These are phyloP conservation scores for Phytophthora sp. DNA, from an alignment of 352 stramenopile genomes.

Conservation along the genomic window DNA sequence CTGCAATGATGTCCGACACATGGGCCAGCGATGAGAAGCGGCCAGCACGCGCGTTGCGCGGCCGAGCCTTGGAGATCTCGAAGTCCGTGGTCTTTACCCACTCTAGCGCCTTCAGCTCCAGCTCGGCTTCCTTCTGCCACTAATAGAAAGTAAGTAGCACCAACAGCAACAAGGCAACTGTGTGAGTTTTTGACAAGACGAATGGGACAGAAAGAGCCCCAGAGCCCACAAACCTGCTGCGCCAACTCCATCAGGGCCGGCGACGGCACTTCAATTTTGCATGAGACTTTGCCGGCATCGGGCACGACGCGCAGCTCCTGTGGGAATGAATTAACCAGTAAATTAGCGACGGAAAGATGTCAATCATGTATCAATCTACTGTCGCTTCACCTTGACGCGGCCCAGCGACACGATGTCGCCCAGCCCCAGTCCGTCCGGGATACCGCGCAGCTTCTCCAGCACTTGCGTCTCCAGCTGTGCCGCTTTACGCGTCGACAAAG, in stretches of 20 bases:
- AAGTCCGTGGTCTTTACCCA: constrained; percentile 82
- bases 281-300: constrained; percentile 58
- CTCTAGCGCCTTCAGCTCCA: constrained; percentile 57
- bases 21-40: constrained; percentile 83
- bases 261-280: constrained; percentile 75
- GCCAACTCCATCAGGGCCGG: constrained; percentile 73
- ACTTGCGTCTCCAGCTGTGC: constrained; percentile 82
- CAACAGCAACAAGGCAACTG: background rate
- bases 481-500: constrained; percentile 68
- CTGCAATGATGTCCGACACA: constrained; percentile 89
- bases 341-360: background rate
- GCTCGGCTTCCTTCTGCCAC: constrained; percentile 71
- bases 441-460: constrained; percentile 67
- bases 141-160: too few relatives aligned
- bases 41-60: constrained; percentile 67
- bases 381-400: constrained; percentile 70
- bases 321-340: background rate
- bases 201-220: background rate
- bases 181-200: background rate
- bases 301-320: constrained; percentile 63
- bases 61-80: constrained; percentile 63
- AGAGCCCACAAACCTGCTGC: constrained; percentile 49
- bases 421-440: constrained; percentile 76
- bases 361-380: constrained; percentile 9
- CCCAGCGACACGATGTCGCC: constrained; percentile 77